Conservation (phyloP, 768 basidiomycete species). For the Auricularia auricula-judae region DNA sequence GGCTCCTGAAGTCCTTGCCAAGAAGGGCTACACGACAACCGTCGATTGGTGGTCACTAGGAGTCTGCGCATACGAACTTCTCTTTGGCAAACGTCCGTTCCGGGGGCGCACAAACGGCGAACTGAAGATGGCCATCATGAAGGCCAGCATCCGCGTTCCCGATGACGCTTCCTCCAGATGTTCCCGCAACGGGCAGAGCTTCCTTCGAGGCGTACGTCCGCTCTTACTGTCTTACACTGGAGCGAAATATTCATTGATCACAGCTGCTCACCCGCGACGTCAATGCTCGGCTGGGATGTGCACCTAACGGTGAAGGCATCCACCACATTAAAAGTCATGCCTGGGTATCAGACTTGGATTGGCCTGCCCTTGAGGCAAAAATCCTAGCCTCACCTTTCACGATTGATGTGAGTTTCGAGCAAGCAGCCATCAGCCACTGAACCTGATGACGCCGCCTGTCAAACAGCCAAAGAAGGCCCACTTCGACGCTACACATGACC, state of each 20-base stretch:
- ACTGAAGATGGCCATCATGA: conserved; percentile 80
- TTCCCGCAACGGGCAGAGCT: conserved; percentile 64
- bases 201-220: conserved; percentile 62
- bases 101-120: conserved; percentile 88
- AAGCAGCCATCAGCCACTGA: background rate
- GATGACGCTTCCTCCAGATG: conserved; percentile 79
- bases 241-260: background rate
- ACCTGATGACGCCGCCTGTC: background rate
- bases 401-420: conserved; percentile 35
- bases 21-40: conserved; percentile 87
- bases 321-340: conserved; percentile 54
- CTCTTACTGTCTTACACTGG: background rate
- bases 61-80: conserved; percentile 83
- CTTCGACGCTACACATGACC: conserved; percentile 96
- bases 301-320: conserved; percentile 64
- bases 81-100: conserved; percentile 88
- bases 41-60: conserved; percentile 98
- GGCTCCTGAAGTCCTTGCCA: conserved; percentile 65
- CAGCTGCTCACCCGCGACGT: conserved; percentile 86
- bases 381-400: conserved; percentile 32
- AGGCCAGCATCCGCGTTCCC: conserved; percentile 78
- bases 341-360: conserved; percentile 35
- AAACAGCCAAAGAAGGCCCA: conserved; percentile 93
- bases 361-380: conserved; percentile 33
- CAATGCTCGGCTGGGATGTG: conserved; percentile 70